A percentile compares a stretch with the other conserved stretches of the same genome.
Evolutionary conservation across 306 rosid species (phyloP).

Genomic region (Inga oerstediana): DNA sequence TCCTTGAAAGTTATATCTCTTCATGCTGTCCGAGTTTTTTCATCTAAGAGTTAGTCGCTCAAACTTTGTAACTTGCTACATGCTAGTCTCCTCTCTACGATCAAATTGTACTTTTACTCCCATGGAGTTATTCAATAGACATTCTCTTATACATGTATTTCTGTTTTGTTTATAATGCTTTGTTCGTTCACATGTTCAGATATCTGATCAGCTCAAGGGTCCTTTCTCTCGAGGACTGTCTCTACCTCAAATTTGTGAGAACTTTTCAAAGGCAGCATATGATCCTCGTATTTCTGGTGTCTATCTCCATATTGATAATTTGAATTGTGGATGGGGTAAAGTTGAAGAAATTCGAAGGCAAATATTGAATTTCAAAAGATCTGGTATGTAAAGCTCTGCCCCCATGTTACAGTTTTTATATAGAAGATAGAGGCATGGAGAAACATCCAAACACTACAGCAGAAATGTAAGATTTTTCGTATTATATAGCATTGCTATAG

Average conservation of each 20-base stretch:
- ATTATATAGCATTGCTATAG: neutral
- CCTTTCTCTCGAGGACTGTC: conserved; percentile 81
- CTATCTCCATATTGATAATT: conserved; percentile 78
- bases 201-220: conserved; percentile 86
- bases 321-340: conserved; percentile 94
- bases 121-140: neutral
- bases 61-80: neutral
- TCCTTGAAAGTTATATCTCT: neutral
- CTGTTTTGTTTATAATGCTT: conserved; percentile 29
- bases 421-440: conserved; percentile 19
- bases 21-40: neutral
- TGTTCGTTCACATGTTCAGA: conserved; percentile 49
- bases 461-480: conserved; percentile 7
- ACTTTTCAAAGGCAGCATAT: conserved; percentile 82
- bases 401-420: neutral
- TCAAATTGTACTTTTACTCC: neutral
- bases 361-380: conserved; percentile 78
- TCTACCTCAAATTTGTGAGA: conserved; percentile 92
- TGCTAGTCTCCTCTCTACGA: neutral
- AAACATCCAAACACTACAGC: neutral
- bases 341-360: conserved; percentile 96
- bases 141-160: neutral
- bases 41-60: neutral
- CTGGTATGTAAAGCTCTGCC: conserved; percentile 55
- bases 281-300: conserved; percentile 91